Base-by-base conservation (phyloP, 2,329 filamentous ascomycete species). In the Fusarium euwallaceae region DNA sequence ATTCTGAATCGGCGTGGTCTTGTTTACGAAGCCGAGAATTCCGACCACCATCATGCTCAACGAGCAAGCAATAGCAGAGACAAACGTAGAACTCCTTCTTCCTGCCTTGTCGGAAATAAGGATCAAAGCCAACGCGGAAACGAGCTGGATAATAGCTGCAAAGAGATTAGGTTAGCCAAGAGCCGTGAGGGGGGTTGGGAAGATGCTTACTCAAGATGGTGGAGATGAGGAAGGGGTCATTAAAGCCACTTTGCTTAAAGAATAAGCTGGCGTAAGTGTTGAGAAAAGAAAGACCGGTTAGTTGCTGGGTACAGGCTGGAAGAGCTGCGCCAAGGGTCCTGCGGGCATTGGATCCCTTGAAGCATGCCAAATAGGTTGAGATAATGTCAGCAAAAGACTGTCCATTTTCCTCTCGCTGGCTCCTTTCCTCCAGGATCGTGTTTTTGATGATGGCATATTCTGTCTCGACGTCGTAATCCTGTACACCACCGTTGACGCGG, bases 381-480 rank as follows among this genome's bases (percentile, higher is more conserved):
- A 58, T 14, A 2, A 58, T 34, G 4, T 58, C 53, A 2, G n/a
- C 3, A 34, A 58, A 58, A 10, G 29, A 22, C 6, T 36, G 5
- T 10, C n/a, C 53, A 1, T 58, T 6, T 10, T 20, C 53, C 14
- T 58, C 53, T 10, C 29, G 17, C 2, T n/a, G 27, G 16, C 3
- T 29, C 16, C 51, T 12, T 32, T 55, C 51, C 53, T 58, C 53
- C 0, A 58, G 12, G 9, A 58, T 58, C 3, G 53, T 58, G 12
- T 58, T 58, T 36, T 58, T 58, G 53, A 58, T 58, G 53, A 58
- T 58, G 2, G 32, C 27, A 12, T 58, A 58, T 9, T 58, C 53
- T 11, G 34, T 22, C 12, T 58, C 53, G 53, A 58, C 53, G 53
- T 58, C 53, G 20, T 58, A 58, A 10, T 17, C 53, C 11, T 34